phyloP scores from a whole-genome alignment of 139 green algal genomes.

The Diplosphaera chodatii region DNA sequence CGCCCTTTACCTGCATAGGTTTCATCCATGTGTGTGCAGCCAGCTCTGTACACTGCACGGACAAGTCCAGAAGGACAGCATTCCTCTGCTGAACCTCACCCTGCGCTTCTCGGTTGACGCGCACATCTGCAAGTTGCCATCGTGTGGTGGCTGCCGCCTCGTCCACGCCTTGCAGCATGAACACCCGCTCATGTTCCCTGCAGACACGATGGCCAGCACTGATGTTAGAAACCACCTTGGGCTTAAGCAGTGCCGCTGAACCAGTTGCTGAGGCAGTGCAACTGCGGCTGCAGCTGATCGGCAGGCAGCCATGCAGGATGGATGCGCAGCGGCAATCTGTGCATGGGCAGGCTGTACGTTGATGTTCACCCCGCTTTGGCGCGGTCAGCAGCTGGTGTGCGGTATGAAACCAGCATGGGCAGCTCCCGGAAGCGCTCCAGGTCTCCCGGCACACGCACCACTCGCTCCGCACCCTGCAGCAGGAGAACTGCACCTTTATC shows the following conservation, averaged over 20 bases:
- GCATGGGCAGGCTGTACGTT: no score
- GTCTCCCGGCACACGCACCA: slow-evolving; percentile 3
- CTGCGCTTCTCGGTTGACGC: not conserved
- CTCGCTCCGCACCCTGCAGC: slow-evolving; percentile 9
- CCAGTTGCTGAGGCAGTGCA: no score
- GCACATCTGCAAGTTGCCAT: not conserved
- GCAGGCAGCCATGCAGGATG: not conserved
- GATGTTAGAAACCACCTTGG: not conserved
- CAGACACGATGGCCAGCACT: not conserved
- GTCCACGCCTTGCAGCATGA: not conserved
- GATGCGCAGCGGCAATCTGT: not conserved
- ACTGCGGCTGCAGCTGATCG: no score
- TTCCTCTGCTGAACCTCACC: not conserved
- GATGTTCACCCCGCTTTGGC: not conserved
- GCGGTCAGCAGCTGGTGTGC: not conserved
- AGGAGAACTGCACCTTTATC: not conserved
- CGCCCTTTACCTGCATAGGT: not conserved
- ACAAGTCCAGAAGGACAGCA: no score
- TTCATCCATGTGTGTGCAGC: no score
- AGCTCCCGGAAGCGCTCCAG: slow-evolving; percentile 7
- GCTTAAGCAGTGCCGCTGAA: no score
- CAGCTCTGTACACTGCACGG: no score
- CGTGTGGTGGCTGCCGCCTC: not conserved
- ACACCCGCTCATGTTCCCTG: not conserved
- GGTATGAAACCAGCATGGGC: slow-evolving; percentile 6